Base-by-base conservation (phyloP, 768 basidiomycete genomes). In the Mycena vitilis region DNA sequence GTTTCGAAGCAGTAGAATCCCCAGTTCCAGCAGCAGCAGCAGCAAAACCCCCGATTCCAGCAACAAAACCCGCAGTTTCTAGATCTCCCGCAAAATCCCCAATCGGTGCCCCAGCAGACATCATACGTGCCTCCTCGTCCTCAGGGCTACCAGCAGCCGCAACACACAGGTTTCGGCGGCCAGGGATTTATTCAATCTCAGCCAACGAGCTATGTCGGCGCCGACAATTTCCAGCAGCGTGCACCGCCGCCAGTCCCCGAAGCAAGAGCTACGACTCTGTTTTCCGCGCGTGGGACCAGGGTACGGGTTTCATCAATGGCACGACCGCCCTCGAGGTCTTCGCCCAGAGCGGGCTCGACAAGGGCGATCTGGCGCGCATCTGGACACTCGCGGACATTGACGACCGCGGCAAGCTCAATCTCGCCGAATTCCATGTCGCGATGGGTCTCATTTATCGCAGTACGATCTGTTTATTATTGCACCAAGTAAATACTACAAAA, bases 261-360 rank as follows among this genome's bases (percentile, higher is more conserved):
- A 96, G 96, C 86, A 97, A 98, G 83, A 92, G 91, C 71, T 99
- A 99, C 74, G 95, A 99, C 77, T 87, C 92, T 74, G 96, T 99
- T 74, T 99, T 99, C 82, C 85, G 97, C 66, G 92, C 94, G n/a
- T 99, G 98, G 98, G 97, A 98, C 76, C 84, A 88, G 47, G 83
- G 85, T 9, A 88, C 89, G 0, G 95, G 96, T 0, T 99, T 96
- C 79, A 94, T 99, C 75, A 88, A 80, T 54, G 96, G 98, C 30
- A 81, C 86, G 71, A 93, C 88, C 18, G 97, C 96, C 1, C 82
- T 93, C 52, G 95, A 97, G 76, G 95, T 98, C 30, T 99, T 99
- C 80, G 95, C 96, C 0, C 93, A 95, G 75, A 96, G 95, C 80
- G 97, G 95, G 0, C 76, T 99, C 20, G 87, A 89, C 13, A 91